phyloP scores from a whole-genome alignment of 176 grass and related monocot genomes.

The Oryza meyeriana region DNA sequence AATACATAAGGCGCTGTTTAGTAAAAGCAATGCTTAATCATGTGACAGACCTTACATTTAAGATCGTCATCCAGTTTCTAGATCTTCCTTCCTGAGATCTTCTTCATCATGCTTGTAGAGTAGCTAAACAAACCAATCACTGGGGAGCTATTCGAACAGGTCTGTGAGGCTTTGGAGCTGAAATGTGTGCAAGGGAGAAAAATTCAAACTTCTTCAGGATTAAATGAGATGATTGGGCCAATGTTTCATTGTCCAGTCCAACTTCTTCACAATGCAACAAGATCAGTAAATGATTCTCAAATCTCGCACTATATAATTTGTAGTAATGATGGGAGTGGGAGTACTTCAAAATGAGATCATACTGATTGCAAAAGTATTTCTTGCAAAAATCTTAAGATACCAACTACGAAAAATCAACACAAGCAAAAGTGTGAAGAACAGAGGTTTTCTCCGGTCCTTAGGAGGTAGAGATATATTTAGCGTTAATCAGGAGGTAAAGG shows the following conservation, averaged over 20 bases:
- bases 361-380: background rate
- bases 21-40: background rate
- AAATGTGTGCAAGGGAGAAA: conserved; percentile 27
- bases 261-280: background rate
- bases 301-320: background rate
- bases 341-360: conserved; percentile 3
- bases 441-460: background rate
- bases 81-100: conserved; percentile 1
- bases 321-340: background rate
- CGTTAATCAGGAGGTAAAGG: background rate
- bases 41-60: background rate
- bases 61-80: background rate
- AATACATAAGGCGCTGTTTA: background rate
- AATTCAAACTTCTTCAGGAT: background rate
- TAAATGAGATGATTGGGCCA: background rate
- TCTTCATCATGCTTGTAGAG: background rate
- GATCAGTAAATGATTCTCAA: background rate
- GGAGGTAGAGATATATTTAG: background rate
- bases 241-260: background rate
- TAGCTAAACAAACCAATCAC: conserved; percentile 15
- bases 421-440: background rate
- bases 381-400: background rate
- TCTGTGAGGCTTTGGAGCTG: conserved; percentile 94
- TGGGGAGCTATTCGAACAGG: conserved; percentile 45
- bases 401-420: background rate